Evolutionary conservation across 345 rosid species (phyloP), one percentile per base, ranked within the genome.

Genomic region (Excoecaria agallocha): DNA sequence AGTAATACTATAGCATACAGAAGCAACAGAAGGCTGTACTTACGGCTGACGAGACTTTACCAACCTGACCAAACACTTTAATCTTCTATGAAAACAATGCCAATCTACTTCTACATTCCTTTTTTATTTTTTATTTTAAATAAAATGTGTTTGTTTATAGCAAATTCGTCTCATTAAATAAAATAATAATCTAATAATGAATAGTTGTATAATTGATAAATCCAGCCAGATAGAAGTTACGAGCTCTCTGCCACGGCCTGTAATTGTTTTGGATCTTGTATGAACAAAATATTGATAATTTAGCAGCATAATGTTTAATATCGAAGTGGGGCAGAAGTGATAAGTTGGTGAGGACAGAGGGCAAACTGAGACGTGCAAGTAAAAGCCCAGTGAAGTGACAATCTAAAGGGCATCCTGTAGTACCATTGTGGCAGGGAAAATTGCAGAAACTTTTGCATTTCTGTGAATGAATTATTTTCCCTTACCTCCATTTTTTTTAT

Each of bases 281-380:
- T 30, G 2, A 30, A 30, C 2, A 30, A 30, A 30, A 30, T 30
- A 30, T 30, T 0, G 2, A 30, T 30, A 30, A 30, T 30, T 30
- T 30, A 30, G 30, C 2, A 30, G 30, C 30, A 30, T 1, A 30
- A 30, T 30, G 30, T 30, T 30, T 30, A 2, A 30, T 30, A 30
- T 30, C 2, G 30, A 30, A 30, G 17, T 11, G 59, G 30, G 25
- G 17, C 54, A 2, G 17, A 25, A 35, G 25, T 35, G 72, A 52
- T 68, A 20, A 38, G 59, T 7, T 15, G 9, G 35, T 0, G 38
- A 46, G 39, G 3, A 11, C 1, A 52, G 13, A 16, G 45, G 49
- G 46, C 17, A 49, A 50, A 50, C 49, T 61, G 75, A 62, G 38
- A 39, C 76, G 76, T 61, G 76, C 17, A 72, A 72, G 75, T 43